These are phyloP conservation scores for Penicillium lividum DNA, from an alignment of 495 filamentous ascomycete species.

Conservation along the genomic window DNA sequence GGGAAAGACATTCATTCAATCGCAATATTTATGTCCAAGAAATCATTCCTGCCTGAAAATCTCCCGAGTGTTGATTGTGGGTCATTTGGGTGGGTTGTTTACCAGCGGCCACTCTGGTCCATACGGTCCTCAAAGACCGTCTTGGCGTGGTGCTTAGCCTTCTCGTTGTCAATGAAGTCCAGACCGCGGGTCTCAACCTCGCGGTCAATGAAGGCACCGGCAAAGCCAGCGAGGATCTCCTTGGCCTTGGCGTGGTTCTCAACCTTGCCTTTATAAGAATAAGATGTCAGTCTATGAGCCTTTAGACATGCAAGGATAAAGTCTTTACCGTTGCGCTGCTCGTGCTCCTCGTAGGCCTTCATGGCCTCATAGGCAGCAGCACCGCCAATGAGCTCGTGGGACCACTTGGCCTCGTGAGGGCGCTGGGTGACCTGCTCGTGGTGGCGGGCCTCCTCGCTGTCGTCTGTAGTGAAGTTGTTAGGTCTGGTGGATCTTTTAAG, in stretches of 20 bases:
- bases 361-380: slow-evolving; percentile 74
- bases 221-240: slow-evolving; percentile 67
- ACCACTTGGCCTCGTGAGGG: slow-evolving; percentile 56
- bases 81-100: not conserved
- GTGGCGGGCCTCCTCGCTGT: slow-evolving; percentile 34
- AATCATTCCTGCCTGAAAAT: not conserved
- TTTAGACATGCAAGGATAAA: not conserved
- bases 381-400: slow-evolving; percentile 69
- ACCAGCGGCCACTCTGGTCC: slow-evolving; percentile 16
- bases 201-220: slow-evolving; percentile 71
- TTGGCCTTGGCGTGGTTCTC: slow-evolving; percentile 68
- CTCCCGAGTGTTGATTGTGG: not conserved
- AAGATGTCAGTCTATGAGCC: not conserved
- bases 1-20: not conserved
- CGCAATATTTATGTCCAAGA: not conserved
- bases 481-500: not conserved
- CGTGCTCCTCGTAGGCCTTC: slow-evolving; percentile 69
- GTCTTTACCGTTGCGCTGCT: slow-evolving; percentile 58
- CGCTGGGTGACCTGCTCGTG: slow-evolving; percentile 54
- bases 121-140: slow-evolving; percentile 47
- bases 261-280: slow-evolving; percentile 53
- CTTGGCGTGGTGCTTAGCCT: slow-evolving; percentile 63
- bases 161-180: slow-evolving; percentile 66
- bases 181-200: slow-evolving; percentile 72
- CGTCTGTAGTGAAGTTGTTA: slow-evolving; percentile 16